Base-by-base conservation (phyloP, 2,329 filamentous ascomycete species). In the Ilyonectria sp. region DNA sequence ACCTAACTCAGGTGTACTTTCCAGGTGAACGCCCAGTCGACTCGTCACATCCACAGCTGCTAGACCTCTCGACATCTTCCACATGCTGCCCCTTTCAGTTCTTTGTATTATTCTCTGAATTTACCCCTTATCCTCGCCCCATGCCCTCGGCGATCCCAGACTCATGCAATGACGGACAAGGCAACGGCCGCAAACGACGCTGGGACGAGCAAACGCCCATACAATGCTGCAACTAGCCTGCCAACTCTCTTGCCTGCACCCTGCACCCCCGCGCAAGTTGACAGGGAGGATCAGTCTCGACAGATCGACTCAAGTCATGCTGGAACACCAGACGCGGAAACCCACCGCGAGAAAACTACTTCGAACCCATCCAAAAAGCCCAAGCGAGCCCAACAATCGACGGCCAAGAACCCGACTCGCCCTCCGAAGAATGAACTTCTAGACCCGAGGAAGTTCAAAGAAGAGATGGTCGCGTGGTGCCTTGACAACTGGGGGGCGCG, bases 401-500 rank as follows among this genome's bases (percentile, higher is more conserved):
- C 46, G 10, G 23, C 15, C 3, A 26, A 40, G 26, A 64, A 33
- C 19, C 10, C n/a, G 17, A 19, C 46, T 37, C 44, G 29, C 37
- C 2, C 5, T n/a, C 17, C 9, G n/a, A 56, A 46, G 13, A 61
- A 46, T 3, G 23, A 49, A 17, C n/a, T 19, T 43, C 23, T 43
- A 6, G 60, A 58, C 9, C 26, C 52, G 2, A 68, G 65, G 15
- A 67, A 73, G 3, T 67, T 71, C 46, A 70, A 63, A 23, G 74
- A 76, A 52, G 31, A 71, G 9, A 63, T 75, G 63, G 57, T 76
- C 9, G 47, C 43, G 15, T 57, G 58, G 54, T 68, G 62, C 7
- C 54, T 75, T 6, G 72, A 76, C 37, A 58, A 67, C 21, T 75
- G 70, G 68, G 66, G 57, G 29, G 59, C 66, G 55, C 69, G 73